These are phyloP conservation scores for Xylaria polymorpha DNA, from an alignment of 2,329 filamentous ascomycete species.

Conservation along the genomic window DNA sequence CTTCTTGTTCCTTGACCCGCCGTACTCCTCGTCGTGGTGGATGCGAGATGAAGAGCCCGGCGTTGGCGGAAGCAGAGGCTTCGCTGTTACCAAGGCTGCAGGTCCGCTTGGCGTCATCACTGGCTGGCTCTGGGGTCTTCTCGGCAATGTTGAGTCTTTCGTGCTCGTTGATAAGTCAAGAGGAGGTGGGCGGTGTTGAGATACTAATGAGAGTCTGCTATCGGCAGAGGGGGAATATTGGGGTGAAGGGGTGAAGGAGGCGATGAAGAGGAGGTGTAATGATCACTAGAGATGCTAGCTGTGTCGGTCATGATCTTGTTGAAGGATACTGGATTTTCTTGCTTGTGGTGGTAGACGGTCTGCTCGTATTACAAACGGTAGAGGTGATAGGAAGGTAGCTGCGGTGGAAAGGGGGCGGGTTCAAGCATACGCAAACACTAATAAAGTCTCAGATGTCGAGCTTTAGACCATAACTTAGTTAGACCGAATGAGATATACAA, in stretches of 20 bases:
- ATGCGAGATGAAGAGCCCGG: constrained; percentile 25
- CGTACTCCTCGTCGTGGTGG: constrained; percentile 27
- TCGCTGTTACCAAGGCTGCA: constrained; percentile 32
- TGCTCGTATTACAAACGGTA: constrained; percentile 42
- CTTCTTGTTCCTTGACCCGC: constrained; percentile 52
- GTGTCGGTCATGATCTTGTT: constrained; percentile 44
- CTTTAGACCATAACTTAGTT: constrained; percentile 37
- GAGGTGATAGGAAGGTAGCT: constrained; percentile 25
- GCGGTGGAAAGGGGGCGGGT: constrained; percentile 38
- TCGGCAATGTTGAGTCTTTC: constrained; percentile 31
- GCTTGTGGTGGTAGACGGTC: constrained; percentile 15
- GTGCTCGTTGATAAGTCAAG: constrained; percentile 25
- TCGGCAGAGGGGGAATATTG: constrained; percentile 34
- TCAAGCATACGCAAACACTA: constrained; percentile 35
- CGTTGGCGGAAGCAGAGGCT: constrained; percentile 34
- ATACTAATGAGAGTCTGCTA: constrained; percentile 30
- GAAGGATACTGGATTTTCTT: constrained; percentile 17
- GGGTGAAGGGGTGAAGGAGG: constrained; percentile 36
- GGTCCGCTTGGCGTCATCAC: constrained; percentile 42
- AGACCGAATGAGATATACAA: constrained; percentile 25
- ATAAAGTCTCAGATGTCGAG: constrained; percentile 41
- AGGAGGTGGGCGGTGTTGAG: constrained; percentile 34
- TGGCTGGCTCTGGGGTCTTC: constrained; percentile 43
- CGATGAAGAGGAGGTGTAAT: constrained; percentile 41
- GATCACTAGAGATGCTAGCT: constrained; percentile 38